phyloP scores from a whole-genome alignment of 495 filamentous ascomycete genomes.

The Lindgomyces ingoldianus region DNA sequence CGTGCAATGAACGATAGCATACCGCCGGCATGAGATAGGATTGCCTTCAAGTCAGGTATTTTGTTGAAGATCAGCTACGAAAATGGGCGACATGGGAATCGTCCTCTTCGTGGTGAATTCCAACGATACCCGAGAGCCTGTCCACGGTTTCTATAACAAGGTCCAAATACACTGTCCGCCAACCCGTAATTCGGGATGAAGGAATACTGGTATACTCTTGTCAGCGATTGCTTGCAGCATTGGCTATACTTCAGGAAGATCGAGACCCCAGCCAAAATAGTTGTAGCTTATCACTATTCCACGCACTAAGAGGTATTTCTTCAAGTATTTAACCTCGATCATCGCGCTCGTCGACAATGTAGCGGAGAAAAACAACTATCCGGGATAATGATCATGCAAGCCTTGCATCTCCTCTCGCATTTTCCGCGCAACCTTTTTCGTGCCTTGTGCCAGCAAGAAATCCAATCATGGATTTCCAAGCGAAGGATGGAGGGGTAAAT shows the following conservation, averaged over 20 bases:
- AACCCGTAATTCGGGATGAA: constrained; percentile 13
- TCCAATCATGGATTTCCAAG: constrained; percentile 19
- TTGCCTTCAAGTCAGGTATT: not conserved
- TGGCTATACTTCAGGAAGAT: not conserved
- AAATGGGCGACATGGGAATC: not conserved
- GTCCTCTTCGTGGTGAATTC: constrained; percentile 19
- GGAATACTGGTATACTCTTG: not conserved
- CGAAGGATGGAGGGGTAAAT: constrained; percentile 6
- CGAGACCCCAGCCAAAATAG: not conserved
- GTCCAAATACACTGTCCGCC: not conserved
- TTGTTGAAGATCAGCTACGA: constrained; percentile 7
- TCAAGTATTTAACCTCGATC: not conserved
- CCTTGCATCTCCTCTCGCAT: not conserved
- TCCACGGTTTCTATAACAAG: constrained; percentile 8
- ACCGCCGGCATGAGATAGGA: constrained; percentile 8
- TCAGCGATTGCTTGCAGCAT: not conserved
- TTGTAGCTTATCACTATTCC: constrained; percentile 1
- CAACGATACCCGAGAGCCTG: constrained; percentile 6
- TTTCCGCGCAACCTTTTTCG: not conserved
- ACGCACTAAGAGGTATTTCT: not conserved
- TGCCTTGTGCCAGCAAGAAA: not conserved
- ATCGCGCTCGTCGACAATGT: not conserved
- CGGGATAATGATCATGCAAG: not conserved
- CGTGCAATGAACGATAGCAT: constrained; percentile 4
- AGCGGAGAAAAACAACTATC: constrained; percentile 6